These are phyloP conservation scores for Arabis hirsuta DNA, from an alignment of 345 rosid species.

Conservation along the genomic window DNA sequence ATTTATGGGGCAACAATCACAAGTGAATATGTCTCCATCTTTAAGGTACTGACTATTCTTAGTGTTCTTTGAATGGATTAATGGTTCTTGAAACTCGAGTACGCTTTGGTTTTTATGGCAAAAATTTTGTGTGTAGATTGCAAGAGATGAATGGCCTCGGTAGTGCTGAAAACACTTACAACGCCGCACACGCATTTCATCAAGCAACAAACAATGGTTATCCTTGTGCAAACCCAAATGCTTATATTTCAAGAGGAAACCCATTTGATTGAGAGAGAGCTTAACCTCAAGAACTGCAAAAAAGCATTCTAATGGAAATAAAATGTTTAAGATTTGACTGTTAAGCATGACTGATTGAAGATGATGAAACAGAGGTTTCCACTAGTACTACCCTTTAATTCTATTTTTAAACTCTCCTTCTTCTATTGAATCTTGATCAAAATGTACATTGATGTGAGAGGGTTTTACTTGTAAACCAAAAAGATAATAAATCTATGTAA, in stretches of 20 bases:
- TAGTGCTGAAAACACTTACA: slow-evolving; percentile 30
- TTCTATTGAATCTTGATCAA: slow-evolving; percentile 11
- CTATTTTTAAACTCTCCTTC: not conserved
- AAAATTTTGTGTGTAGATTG: slow-evolving; percentile 41
- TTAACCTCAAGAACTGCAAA: not conserved
- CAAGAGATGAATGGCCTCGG: slow-evolving; percentile 46
- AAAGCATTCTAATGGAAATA: not conserved
- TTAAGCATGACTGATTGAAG: slow-evolving; percentile 1
- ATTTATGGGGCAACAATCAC: slow-evolving; percentile 51
- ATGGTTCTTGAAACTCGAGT: slow-evolving; percentile 13
- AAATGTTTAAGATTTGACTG: not conserved
- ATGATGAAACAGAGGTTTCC: slow-evolving; percentile 18
- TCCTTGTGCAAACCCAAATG: slow-evolving; percentile 43
- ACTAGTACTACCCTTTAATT: not conserved
- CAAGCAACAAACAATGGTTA: slow-evolving; percentile 43
- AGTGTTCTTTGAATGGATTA: not conserved
- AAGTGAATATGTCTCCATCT: slow-evolving; percentile 39
- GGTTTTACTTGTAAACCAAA: slow-evolving; percentile 8
- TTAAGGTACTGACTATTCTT: slow-evolving; percentile 48
- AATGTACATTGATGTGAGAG: slow-evolving; percentile 2
- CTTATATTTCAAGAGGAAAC: slow-evolving; percentile 57
- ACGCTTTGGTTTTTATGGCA: not conserved
- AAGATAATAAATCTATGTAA: slow-evolving; percentile 1
- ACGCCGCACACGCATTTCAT: slow-evolving; percentile 37
- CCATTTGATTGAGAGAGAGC: slow-evolving; percentile 56